These are phyloP conservation scores for Mesostigma viride DNA, from an alignment of 139 green algal species.

Conservation along the genomic window DNA sequence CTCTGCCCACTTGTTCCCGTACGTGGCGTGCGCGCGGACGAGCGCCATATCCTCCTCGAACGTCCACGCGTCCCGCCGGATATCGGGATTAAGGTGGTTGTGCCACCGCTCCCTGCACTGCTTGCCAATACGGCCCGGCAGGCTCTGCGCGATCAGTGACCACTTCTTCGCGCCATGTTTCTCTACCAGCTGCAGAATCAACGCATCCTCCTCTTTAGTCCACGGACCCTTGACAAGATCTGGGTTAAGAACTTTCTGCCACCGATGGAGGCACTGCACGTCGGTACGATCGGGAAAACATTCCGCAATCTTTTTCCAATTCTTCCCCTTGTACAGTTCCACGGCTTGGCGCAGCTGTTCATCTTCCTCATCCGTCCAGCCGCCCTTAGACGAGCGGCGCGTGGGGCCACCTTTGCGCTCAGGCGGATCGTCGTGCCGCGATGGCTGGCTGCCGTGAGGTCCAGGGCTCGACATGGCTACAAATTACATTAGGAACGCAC, in stretches of 20 bases:
- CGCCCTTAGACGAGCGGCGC: conserved; percentile 29
- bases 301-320: conserved; percentile 74
- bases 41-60: conserved; percentile 41
- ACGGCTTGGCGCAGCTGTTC: conserved; percentile 62
- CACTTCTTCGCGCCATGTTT: conserved; percentile 46
- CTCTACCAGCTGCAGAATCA: conserved; percentile 41
- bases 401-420: conserved; percentile 31
- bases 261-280: conserved; percentile 79
- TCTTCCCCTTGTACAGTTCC: conserved; percentile 54
- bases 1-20: conserved; percentile 61
- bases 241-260: conserved; percentile 82
- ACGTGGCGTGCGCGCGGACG: conserved; percentile 29
- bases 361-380: conserved; percentile 44
- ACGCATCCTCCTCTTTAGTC: conserved; percentile 49
- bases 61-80: conserved; percentile 40
- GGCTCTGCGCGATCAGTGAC: conserved; percentile 42
- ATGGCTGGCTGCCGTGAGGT: too few relatives aligned
- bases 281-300: conserved; percentile 62
- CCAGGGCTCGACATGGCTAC: too few relatives aligned
- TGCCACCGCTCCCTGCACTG: conserved; percentile 61
- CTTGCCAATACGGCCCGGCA: conserved; percentile 56
- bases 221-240: conserved; percentile 71
- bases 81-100: conserved; percentile 61
- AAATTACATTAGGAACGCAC: too few relatives aligned
- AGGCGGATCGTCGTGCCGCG: too few relatives aligned